phyloP scores from a whole-genome alignment of 202 grass and related monocot genomes.

The Tripidium arundinaceum region DNA sequence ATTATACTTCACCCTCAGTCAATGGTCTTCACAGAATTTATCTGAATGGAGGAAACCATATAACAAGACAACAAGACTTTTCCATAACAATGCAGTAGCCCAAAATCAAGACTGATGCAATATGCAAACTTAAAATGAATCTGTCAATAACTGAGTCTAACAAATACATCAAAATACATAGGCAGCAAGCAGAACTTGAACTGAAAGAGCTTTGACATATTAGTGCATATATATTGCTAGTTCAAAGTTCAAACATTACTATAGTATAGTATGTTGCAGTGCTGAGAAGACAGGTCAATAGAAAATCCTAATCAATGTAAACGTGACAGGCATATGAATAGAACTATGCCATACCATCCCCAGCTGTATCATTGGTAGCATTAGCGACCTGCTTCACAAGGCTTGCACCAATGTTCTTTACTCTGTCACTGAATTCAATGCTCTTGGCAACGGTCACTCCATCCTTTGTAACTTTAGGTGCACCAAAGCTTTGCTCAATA shows the following conservation, averaged over 20 bases:
- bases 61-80: too few relatives aligned
- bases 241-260: background rate
- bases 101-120: too few relatives aligned
- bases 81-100: too few relatives aligned
- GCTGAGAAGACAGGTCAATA: background rate
- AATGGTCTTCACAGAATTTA: too few relatives aligned
- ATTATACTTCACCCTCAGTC: too few relatives aligned
- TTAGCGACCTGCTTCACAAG: slow-evolving; percentile 98
- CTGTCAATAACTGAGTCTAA: background rate
- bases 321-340: background rate
- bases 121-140: too few relatives aligned
- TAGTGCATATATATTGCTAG: background rate
- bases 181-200: background rate
- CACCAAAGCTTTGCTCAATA: slow-evolving; percentile 90
- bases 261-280: background rate
- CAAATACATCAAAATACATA: background rate
- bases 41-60: too few relatives aligned
- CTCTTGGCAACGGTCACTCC: slow-evolving; percentile 94
- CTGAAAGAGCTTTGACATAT: slow-evolving; percentile 5
- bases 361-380: slow-evolving; percentile 87
- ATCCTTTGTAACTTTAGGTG: slow-evolving; percentile 96
- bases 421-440: slow-evolving; percentile 88
- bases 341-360: slow-evolving; percentile 63
- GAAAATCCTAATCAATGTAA: background rate
- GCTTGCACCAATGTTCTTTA: slow-evolving; percentile 89